phyloP scores from a whole-genome alignment of 345 rosid species.

The Stellera chamaejasme region DNA sequence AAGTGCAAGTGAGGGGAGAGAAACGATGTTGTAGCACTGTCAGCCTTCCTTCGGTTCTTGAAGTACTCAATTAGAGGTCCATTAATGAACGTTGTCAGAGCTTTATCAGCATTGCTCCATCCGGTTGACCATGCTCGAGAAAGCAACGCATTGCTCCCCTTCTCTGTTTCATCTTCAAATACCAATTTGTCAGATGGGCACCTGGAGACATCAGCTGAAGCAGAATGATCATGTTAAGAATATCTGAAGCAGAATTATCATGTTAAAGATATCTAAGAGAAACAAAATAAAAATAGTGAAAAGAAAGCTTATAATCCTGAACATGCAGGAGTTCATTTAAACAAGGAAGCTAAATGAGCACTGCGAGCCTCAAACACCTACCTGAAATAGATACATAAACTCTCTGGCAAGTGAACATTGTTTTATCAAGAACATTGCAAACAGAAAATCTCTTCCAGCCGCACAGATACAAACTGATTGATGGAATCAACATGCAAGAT shows the following conservation, averaged over 20 bases:
- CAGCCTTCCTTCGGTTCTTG: slow-evolving; percentile 83
- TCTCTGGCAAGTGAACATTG: too few relatives aligned
- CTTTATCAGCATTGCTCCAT: slow-evolving; percentile 90
- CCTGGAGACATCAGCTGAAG: slow-evolving; percentile 66
- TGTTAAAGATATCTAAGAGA: too few relatives aligned
- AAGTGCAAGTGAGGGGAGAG: slow-evolving; percentile 97
- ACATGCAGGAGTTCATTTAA: background rate
- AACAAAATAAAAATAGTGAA: too few relatives aligned
- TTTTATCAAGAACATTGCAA: too few relatives aligned
- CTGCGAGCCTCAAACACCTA: background rate
- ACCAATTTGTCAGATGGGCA: slow-evolving; percentile 60
- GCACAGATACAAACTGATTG: too few relatives aligned
- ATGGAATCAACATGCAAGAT: too few relatives aligned
- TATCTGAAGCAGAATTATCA: too few relatives aligned
- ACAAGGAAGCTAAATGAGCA: too few relatives aligned
- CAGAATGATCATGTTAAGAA: slow-evolving; percentile 1
- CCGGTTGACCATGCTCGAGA: slow-evolving; percentile 99
- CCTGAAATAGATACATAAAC: too few relatives aligned
- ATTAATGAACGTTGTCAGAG: slow-evolving; percentile 74
- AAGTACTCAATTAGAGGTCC: slow-evolving; percentile 90
- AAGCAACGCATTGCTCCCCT: slow-evolving; percentile 94
- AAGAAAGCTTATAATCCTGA: background rate
- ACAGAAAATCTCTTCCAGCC: too few relatives aligned
- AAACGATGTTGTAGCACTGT: slow-evolving; percentile 92
- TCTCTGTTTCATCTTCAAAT: slow-evolving; percentile 91